Conservation (phyloP, 371 early-diverging fungal species). For the Mucor mucedo region DNA sequence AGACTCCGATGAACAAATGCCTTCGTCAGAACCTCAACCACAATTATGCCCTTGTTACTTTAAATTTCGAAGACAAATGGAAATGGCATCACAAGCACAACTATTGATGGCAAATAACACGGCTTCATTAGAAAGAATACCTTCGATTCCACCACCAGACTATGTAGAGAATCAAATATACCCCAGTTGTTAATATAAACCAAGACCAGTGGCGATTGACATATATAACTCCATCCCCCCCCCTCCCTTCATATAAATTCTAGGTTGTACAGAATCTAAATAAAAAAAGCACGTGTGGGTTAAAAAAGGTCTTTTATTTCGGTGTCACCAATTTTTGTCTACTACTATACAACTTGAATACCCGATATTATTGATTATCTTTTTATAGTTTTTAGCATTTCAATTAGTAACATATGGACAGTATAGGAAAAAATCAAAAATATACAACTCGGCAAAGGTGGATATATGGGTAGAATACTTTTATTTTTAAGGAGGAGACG, state of each 20-base stretch:
- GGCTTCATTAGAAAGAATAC: conserved; percentile 32
- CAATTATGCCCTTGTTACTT: conserved; percentile 46
- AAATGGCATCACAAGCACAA: conserved; percentile 45
- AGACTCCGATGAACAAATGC: conserved; percentile 22
- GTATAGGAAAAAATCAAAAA: too few species aligned
- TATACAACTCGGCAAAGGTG: too few species aligned
- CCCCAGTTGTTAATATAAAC: neutral
- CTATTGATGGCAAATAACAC: conserved; percentile 21
- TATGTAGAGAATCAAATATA: conserved; percentile 33
- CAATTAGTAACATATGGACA: too few species aligned
- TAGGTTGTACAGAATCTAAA: neutral
- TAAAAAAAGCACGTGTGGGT: conserved; percentile 5
- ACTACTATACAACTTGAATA: neutral
- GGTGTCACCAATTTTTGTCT: neutral
- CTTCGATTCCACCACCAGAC: conserved; percentile 52
- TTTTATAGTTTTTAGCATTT: too few species aligned
- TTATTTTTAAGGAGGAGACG: conserved; percentile 14
- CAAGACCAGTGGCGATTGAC: conserved; percentile 8
- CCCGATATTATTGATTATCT: neutral
- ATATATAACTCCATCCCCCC: neutral
- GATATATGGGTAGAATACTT: neutral
- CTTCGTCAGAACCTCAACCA: conserved; percentile 27
- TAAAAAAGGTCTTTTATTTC: neutral
- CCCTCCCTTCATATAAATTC: neutral
- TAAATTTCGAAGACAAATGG: conserved; percentile 45